Base-by-base conservation (phyloP, 2,329 filamentous ascomycete genomes). In the Colletotrichum liaoningense region DNA sequence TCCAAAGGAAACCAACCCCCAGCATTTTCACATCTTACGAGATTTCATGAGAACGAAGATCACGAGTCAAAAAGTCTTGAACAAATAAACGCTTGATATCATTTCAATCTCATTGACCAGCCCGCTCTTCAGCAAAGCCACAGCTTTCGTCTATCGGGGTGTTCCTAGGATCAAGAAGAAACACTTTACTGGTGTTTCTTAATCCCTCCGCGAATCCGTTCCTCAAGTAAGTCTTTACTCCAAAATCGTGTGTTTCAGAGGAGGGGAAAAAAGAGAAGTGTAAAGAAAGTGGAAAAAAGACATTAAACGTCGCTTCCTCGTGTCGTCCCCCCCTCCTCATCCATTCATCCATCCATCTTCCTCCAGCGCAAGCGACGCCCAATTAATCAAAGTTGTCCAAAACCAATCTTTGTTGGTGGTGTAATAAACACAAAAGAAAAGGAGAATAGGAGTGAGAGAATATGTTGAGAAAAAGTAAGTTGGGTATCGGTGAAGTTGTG, bases 401-500 rank as follows among this genome's bases (percentile, higher is more conserved):
- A n/a, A 6, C 19, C 56, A 69, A 28, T 12, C 9, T 54, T 14
- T 19, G 9, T n/a, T 49, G 42, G n/a, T 33, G 24, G 30, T 30
- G 35, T 5, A 33, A 42, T 56, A 16, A 19, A 70, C 33, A 70
- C 66, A 58, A 70, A 59, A 42, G 46, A 33, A 33, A 65, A 62
- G 33, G 64, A 46, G 5, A 64, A 38, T 19, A 22, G 11, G 35
- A 14, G 11, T 1, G 33, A 65, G 58, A 64, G 56, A 52, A 69
- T 11, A 55, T 54, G 59, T 54, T 22, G 55, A 12, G 24, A 19
- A 58, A 16, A 52, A 28, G 14, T 56, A 14, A 65, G 35, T 35
- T 60, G 67, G 70, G 70, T 73, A 73, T 73, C 68, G 67, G 60
- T 70, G 55, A 65, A 72, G 66, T 33, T 38, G 65, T 22, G 42